phyloP scores from a whole-genome alignment of 352 stramenopile species.

The Pythium scleroteichum region DNA sequence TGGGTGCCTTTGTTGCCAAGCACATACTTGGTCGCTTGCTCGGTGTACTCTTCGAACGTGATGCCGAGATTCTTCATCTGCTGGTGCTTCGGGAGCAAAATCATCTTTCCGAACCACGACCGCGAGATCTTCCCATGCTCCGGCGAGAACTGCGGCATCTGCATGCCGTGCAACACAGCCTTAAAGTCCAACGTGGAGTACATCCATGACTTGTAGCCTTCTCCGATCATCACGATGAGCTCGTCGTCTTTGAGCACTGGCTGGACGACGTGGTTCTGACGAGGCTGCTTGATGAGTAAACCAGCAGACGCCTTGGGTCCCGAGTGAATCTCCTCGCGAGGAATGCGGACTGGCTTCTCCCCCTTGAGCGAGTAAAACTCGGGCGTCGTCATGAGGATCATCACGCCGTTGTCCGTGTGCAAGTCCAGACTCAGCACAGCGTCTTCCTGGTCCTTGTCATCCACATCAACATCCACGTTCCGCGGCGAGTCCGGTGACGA shows the following conservation, averaged over 20 bases:
- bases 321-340: slow-evolving; percentile 13
- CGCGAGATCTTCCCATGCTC: slow-evolving; percentile 11
- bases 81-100: slow-evolving; percentile 23
- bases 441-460: slow-evolving; percentile 2
- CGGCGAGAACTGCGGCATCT: slow-evolving; percentile 28
- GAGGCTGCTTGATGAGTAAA: slow-evolving; percentile 23
- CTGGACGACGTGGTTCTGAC: slow-evolving; percentile 22
- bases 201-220: slow-evolving; percentile 28
- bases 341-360: background rate
- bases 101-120: slow-evolving; percentile 28
- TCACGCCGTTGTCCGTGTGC: slow-evolving; percentile 35
- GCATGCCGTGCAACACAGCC: slow-evolving; percentile 31
- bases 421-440: slow-evolving; percentile 28
- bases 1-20: slow-evolving; percentile 11
- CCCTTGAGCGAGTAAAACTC: slow-evolving; percentile 20
- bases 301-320: slow-evolving; percentile 21
- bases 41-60: slow-evolving; percentile 29
- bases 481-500: slow-evolving; percentile 11
- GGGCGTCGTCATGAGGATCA: slow-evolving; percentile 32
- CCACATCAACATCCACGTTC: background rate
- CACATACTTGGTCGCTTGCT: slow-evolving; percentile 21
- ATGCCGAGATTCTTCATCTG: slow-evolving; percentile 23
- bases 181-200: slow-evolving; percentile 24
- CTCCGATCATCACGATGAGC: slow-evolving; percentile 34
- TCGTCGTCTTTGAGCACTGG: slow-evolving; percentile 27